Conservation (phyloP, 1,284 basidiomycete genomes). For the Rhodofomes roseus region DNA sequence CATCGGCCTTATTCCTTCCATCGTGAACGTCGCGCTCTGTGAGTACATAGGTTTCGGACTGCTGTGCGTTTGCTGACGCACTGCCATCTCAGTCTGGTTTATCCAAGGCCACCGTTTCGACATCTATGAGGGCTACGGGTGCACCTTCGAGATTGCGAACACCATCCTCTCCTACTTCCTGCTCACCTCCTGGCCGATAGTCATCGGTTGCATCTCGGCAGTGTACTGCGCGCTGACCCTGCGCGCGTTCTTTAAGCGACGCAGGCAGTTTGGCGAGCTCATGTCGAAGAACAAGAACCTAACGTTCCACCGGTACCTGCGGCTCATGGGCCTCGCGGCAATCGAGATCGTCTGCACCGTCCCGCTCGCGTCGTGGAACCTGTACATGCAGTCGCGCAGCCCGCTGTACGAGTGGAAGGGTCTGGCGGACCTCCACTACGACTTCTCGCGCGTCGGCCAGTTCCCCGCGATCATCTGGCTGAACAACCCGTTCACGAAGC, state of each 20-base stretch:
- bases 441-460: conserved; percentile 29
- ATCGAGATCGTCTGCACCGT: conserved; percentile 40
- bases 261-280: conserved; percentile 30
- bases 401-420: conserved; percentile 30
- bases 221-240: conserved; percentile 30
- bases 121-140: conserved; percentile 57
- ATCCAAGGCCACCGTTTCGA: conserved; percentile 49
- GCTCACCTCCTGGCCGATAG: conserved; percentile 35
- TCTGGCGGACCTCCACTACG: conserved; percentile 36
- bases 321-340: conserved; percentile 48
- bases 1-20: conserved; percentile 35
- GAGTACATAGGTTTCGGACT: conserved; percentile 9
- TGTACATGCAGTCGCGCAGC: conserved; percentile 22
- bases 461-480: conserved; percentile 30
- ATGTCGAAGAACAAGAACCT: conserved; percentile 30
- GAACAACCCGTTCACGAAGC: conserved; percentile 3
- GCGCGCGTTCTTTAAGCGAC: conserved; percentile 29
- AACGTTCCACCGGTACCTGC: conserved; percentile 47
- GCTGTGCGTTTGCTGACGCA: not conserved
- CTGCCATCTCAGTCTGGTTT: conserved; percentile 22
- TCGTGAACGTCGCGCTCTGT: conserved; percentile 35
- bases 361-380: conserved; percentile 32
- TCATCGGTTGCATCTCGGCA: conserved; percentile 38
- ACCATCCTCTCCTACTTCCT: conserved; percentile 41
- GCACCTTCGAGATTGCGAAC: conserved; percentile 41